Conservation (phyloP, 805 yeast genomes). For the Jamesozyma piceae region DNA sequence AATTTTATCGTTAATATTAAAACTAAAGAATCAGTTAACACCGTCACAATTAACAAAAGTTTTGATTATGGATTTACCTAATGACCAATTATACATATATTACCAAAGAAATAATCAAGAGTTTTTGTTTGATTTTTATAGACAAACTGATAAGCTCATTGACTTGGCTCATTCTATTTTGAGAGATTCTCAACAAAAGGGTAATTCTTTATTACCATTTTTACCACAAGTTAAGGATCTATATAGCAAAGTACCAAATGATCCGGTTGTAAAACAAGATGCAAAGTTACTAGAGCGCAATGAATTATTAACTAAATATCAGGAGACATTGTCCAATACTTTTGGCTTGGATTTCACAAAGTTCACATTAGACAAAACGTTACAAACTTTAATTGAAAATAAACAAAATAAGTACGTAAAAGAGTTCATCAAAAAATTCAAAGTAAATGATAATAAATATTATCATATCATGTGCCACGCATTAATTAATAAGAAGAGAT, state of each 20-base stretch:
- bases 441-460: slow-evolving; percentile 47
- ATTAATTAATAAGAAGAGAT: slow-evolving; percentile 39
- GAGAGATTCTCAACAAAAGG: slow-evolving; percentile 16
- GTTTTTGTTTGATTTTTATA: slow-evolving; percentile 44
- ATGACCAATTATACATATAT: slow-evolving; percentile 27
- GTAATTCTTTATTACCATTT: slow-evolving; percentile 29
- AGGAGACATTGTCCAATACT: slow-evolving; percentile 36
- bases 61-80: slow-evolving; percentile 37
- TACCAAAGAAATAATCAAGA: slow-evolving; percentile 30
- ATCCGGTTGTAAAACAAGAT: slow-evolving; percentile 15
- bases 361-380: slow-evolving; percentile 40
- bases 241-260: slow-evolving; percentile 12
- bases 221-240: slow-evolving; percentile 30
- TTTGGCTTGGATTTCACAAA: slow-evolving; percentile 35
- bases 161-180: slow-evolving; percentile 40
- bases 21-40: slow-evolving; percentile 44
- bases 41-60: slow-evolving; percentile 61
- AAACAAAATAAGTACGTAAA: slow-evolving; percentile 43
- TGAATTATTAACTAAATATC: slow-evolving; percentile 35
- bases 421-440: slow-evolving; percentile 43
- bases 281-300: slow-evolving; percentile 34
- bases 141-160: slow-evolving; percentile 51
- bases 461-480: slow-evolving; percentile 46
- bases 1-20: slow-evolving; percentile 37
- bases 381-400: slow-evolving; percentile 36